Evolutionary conservation across 225 moss, liverwort and hornwort species (phyloP), one percentile per base, ranked within the genome.

Genomic region (Neckera pumila): DNA sequence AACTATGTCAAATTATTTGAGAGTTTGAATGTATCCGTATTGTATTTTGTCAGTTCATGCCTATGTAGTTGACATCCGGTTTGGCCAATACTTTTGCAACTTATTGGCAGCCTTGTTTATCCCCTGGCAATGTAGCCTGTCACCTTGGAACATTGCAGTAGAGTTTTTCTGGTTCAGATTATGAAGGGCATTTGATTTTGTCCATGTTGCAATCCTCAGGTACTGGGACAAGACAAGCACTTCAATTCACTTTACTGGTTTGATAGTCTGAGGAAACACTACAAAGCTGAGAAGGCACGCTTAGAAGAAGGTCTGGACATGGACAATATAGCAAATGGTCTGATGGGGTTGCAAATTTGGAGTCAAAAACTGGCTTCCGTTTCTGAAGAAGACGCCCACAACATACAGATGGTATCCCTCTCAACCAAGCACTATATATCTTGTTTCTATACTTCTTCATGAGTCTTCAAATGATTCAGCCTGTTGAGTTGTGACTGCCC

Each of bases 201-300:
- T 75, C 43, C 45, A 21, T 74, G 51, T 67, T 87, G 60, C 43
- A 79, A 64, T 60, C 53, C 65, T 81, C 88, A 98, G 97, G 98
- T 99, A 83, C 72, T 97, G 53, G 95, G 94, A 85, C 98, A 99
- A 93, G 97, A 99, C 89, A 95, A 95, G 89, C 94, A 93, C 70
- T 99, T 97, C 78, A 96, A 97, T 93, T 97, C 98, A 36, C 92
- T 99, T 77, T 96, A 99, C 86, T 99, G 98, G 98, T 99, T 99
- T 87, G 96, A 99, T 81, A 96, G 93, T 90, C 91, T 95, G 80
- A 96, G 92, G 89, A 93, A 94, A 88, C 90, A 96, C 85, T 96
- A 93, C 75, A 84, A 86, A 43, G 92, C 94, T 84, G 96, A 97
- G 91, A 99, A 92, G 91, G 90, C 93, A 72, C 93, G 86, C 88